phyloP scores from a whole-genome alignment of 257 asterid species.

The Buddleja alternifolia region DNA sequence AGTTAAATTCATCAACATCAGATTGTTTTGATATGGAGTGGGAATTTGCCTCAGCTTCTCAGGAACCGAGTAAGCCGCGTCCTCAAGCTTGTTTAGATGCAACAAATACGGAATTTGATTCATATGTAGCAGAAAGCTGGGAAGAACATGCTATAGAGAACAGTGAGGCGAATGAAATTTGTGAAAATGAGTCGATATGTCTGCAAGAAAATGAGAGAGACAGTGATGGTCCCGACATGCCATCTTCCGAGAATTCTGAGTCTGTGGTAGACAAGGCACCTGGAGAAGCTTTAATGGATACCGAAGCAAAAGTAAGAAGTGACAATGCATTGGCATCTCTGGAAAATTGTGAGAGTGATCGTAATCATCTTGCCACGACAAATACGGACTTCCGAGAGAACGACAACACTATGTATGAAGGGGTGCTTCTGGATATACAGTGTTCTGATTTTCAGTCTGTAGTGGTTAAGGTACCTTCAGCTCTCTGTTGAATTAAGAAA shows the following conservation, averaged over 20 bases:
- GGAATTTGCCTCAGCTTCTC: constrained; percentile 31
- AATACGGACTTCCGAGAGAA: constrained; percentile 16
- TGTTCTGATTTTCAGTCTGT: constrained; percentile 31
- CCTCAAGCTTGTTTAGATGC: constrained; percentile 32
- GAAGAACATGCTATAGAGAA: constrained; percentile 27
- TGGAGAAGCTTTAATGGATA: constrained; percentile 19
- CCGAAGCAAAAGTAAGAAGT: constrained; percentile 13
- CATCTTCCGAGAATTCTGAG: constrained; percentile 13
- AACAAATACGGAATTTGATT: constrained; percentile 25
- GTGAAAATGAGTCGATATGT: constrained; percentile 11
- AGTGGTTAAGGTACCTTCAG: constrained; percentile 41
- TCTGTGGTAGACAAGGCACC: constrained; percentile 24
- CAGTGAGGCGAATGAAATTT: constrained; percentile 25
- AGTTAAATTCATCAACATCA: neutral
- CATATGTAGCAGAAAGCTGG: constrained; percentile 33
- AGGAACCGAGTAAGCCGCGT: constrained; percentile 21
- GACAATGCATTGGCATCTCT: neutral
- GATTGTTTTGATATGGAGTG: constrained; percentile 23
- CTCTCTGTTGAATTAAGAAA: constrained; percentile 13
- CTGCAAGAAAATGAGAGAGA: constrained; percentile 30
- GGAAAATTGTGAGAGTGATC: constrained; percentile 3
- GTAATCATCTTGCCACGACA: constrained; percentile 14
- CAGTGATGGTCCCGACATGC: neutral
- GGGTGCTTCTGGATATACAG: neutral
- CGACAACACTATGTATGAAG: neutral